These are phyloP conservation scores for Leccinum subtestaceum DNA, from an alignment of 768 basidiomycete species.

Conservation along the genomic window DNA sequence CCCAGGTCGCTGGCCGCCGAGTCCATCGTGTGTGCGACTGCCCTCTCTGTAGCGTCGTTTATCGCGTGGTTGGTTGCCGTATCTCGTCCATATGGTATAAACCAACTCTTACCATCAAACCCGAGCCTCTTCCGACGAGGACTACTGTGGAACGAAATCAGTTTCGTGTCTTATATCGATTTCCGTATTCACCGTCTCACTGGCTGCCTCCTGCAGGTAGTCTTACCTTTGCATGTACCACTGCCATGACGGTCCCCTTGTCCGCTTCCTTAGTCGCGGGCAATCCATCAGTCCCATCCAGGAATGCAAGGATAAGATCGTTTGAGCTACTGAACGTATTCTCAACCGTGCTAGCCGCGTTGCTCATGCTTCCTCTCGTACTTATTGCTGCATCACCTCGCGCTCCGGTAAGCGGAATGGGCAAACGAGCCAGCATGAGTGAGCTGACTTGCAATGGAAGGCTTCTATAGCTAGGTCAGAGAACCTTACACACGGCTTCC, in stretches of 20 bases:
- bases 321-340: conserved; percentile 56
- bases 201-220: conserved; percentile 39
- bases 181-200: conserved; percentile 4
- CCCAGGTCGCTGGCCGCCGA: conserved; percentile 54
- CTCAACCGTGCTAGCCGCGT: conserved; percentile 47
- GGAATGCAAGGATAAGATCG: conserved; percentile 49
- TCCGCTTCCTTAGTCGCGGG: conserved; percentile 56
- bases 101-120: conserved; percentile 36
- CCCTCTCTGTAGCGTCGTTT: conserved; percentile 59
- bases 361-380: conserved; percentile 55
- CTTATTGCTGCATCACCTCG: conserved; percentile 50
- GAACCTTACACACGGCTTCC: conserved; percentile 35
- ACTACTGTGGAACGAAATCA: conserved; percentile 59
- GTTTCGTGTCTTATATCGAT: conserved; percentile 39
- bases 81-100: conserved; percentile 49
- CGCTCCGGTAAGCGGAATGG: conserved; percentile 34
- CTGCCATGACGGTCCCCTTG: conserved; percentile 61
- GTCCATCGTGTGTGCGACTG: conserved; percentile 52
- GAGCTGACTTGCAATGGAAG: conserved; percentile 14
- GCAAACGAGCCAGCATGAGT: conserved; percentile 22
- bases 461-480: conserved; percentile 3
- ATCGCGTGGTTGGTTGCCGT: conserved; percentile 57
- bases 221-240: conserved; percentile 62
- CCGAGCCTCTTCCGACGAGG: conserved; percentile 42
- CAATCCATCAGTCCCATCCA: conserved; percentile 21